Evolutionary conservation across 2,329 filamentous ascomycete genomes (phyloP).

Genomic region (Pyricularia sp.): DNA sequence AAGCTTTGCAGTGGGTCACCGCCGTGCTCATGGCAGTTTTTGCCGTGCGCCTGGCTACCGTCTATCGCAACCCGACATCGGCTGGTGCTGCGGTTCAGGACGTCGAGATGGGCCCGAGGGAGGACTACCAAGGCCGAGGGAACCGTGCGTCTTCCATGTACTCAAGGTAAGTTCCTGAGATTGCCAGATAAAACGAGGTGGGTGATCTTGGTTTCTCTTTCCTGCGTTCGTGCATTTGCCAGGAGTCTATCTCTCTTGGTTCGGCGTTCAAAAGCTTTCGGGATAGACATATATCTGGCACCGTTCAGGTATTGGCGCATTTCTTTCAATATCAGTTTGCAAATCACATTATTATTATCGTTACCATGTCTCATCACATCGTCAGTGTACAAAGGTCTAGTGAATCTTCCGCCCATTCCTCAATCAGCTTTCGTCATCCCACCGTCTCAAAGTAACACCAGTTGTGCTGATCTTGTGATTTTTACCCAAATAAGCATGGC

Average conservation of each 20-base stretch:
- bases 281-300: not conserved
- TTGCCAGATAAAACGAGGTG: not conserved
- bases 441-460: not conserved
- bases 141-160: not conserved
- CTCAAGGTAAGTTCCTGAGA: not conserved
- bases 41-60: not conserved
- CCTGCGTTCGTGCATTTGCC: not conserved
- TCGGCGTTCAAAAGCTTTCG: not conserved
- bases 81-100: not conserved
- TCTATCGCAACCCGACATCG: not conserved
- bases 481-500: not conserved
- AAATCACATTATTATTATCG: not conserved
- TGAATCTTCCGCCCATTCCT: not conserved
- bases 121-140: not conserved
- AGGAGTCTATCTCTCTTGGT: not conserved
- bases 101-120: not conserved
- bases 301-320: not conserved
- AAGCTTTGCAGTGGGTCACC: slow-evolving; percentile 4
- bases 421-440: not conserved
- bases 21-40: not conserved
- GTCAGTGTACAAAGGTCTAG: not conserved
- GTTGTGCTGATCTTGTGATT: not conserved
- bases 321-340: not conserved
- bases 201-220: not conserved
- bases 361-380: not conserved